phyloP scores from a whole-genome alignment of 805 yeast genomes.

The Saturnispora diversa region DNA sequence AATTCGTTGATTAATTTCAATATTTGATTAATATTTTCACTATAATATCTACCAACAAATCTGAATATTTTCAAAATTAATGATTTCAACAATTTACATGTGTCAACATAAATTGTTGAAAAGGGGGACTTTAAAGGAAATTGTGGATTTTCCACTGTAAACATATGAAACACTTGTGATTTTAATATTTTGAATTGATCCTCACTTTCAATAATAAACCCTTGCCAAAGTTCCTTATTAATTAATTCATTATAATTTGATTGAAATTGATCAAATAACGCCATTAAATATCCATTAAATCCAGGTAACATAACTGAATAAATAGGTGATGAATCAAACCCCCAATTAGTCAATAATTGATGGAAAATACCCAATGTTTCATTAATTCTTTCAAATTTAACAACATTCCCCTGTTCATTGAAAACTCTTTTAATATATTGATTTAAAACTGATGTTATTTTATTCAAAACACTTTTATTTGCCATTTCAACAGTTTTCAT shows the following conservation, averaged over 20 bases:
- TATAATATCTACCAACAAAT: conserved; percentile 59
- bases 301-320: conserved; percentile 53
- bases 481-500: conserved; percentile 58
- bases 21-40: conserved; percentile 51
- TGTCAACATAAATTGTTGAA: conserved; percentile 79
- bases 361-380: conserved; percentile 59
- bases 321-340: conserved; percentile 49
- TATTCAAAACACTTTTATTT: conserved; percentile 62
- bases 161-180: conserved; percentile 32
- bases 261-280: conserved; percentile 47
- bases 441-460: conserved; percentile 51
- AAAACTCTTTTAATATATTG: conserved; percentile 38
- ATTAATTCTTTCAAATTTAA: conserved; percentile 37
- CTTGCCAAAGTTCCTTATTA: conserved; percentile 82
- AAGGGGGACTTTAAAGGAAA: conserved; percentile 73
- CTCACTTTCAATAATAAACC: conserved; percentile 57
- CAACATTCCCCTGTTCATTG: conserved; percentile 37
- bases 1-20: conserved; percentile 52
- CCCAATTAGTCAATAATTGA: conserved; percentile 69
- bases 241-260: conserved; percentile 54
- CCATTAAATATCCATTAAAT: conserved; percentile 54
- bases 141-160: conserved; percentile 23
- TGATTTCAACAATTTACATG: conserved; percentile 66
- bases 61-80: conserved; percentile 55
- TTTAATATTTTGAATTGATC: conserved; percentile 54